Evolutionary conservation across 805 yeast genomes (phyloP).

Genomic region (Candida rishiriensis): DNA sequence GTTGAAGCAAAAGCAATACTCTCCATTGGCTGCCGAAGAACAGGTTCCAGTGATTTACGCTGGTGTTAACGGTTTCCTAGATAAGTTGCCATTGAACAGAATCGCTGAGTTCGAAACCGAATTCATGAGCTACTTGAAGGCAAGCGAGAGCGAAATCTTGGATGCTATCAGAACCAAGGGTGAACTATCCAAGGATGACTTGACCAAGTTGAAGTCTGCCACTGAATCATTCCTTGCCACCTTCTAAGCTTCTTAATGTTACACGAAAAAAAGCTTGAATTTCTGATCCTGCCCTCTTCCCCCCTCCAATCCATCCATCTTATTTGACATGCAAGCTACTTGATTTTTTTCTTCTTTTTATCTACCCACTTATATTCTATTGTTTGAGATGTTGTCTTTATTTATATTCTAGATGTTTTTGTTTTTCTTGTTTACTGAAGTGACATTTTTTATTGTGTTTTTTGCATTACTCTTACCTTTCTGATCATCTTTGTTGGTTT

Average conservation of each 20-base stretch:
- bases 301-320: slow-evolving; percentile 1
- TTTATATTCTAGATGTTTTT: slow-evolving; percentile 12
- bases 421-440: background rate
- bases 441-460: background rate
- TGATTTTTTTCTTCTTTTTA: background rate
- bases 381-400: slow-evolving; percentile 16
- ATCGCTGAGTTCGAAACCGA: slow-evolving; percentile 88
- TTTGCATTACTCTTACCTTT: background rate
- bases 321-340: slow-evolving; percentile 1
- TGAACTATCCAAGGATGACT: slow-evolving; percentile 81
- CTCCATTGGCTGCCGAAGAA: slow-evolving; percentile 97
- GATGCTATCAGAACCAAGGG: slow-evolving; percentile 84
- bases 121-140: slow-evolving; percentile 86
- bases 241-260: slow-evolving; percentile 44
- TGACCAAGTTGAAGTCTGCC: slow-evolving; percentile 83
- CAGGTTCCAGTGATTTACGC: slow-evolving; percentile 98
- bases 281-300: slow-evolving; percentile 6
- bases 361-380: background rate
- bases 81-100: slow-evolving; percentile 75
- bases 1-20: slow-evolving; percentile 95
- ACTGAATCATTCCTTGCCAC: slow-evolving; percentile 92
- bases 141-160: slow-evolving; percentile 82
- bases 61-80: slow-evolving; percentile 99
- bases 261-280: slow-evolving; percentile 2
- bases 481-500: background rate